Evolutionary conservation across 441 rosid genomes (phyloP), one percentile per base, ranked within the genome.

Genomic region (Populus hybrid): DNA sequence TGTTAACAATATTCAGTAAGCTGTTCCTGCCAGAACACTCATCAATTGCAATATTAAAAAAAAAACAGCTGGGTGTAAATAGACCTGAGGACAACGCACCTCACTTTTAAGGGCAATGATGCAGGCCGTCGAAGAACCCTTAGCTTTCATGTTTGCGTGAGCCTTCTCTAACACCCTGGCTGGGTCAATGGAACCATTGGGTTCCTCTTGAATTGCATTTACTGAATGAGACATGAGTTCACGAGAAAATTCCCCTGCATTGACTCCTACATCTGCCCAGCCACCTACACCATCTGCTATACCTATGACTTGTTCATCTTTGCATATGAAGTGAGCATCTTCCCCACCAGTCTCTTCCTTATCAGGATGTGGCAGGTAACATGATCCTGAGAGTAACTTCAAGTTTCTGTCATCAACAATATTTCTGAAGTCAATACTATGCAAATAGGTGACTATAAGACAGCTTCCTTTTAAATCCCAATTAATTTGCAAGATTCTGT

Each of bases 261-360:
- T 92, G 46, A 94, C 82, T 57, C 98, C 98, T 0, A 88, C 88
- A 74, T 91, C 97, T 26, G 97, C 98, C 98, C 98, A 94, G 24
- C 98, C 98, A 67, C 98, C 98, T 73, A 94, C 97, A 82, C 98
- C 98, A 83, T 94, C 98, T 32, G 97, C 98, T 79, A 94, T 90
- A 77, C 98, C 98, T 53, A 94, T 80, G 16, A 88, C 94, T 73
- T 92, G 93, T 80, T 89, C 92, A 84, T 89, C 93, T 18, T 76
- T 77, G 80, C 98, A 92, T 53, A 94, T 87, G 79, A 94, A 94
- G 79, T 94, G 97, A 32, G 97, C 92, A 87, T 92, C 97, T 79
- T 92, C 98, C 71, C 97, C 98, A 18, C 97, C 96, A 1, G 96
- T 92, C 36, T 81, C 90, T 82, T 92, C 98, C 83, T 92, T 94